Percentiles rank a stretch among this genome's conserved stretches.
Conservation (phyloP, 2,329 filamentous ascomycete species). For the Ascochyta clinopodiicola region DNA sequence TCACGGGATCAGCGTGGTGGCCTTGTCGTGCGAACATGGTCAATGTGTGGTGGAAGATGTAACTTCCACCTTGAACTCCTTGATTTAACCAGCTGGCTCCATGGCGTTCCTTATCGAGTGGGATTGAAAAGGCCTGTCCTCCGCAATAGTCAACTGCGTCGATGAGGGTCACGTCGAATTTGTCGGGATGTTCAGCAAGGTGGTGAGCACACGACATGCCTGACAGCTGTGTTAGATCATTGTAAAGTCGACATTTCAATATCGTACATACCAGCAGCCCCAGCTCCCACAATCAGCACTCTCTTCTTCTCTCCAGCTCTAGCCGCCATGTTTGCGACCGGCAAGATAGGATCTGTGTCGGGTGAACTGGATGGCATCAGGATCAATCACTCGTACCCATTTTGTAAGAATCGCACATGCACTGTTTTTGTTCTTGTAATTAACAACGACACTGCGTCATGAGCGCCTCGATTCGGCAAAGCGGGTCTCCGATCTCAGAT, state of each 20-base stretch:
- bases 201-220: constrained; percentile 71
- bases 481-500: constrained; percentile 20
- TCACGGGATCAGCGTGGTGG: constrained; percentile 63
- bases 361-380: constrained; percentile 26
- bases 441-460: constrained; percentile 39
- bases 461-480: constrained; percentile 35
- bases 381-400: neutral
- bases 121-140: constrained; percentile 66
- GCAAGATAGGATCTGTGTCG: constrained; percentile 41
- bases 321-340: constrained; percentile 41
- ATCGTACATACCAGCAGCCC: constrained; percentile 46
- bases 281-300: constrained; percentile 50
- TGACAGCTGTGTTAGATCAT: constrained; percentile 23
- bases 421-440: constrained; percentile 15
- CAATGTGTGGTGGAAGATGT: constrained; percentile 73
- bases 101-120: constrained; percentile 62
- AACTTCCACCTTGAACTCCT: constrained; percentile 68
- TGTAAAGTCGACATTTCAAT: neutral
- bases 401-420: neutral
- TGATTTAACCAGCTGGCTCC: constrained; percentile 68
- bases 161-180: constrained; percentile 67
- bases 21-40: constrained; percentile 67
- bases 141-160: constrained; percentile 63
- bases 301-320: constrained; percentile 43
- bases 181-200: constrained; percentile 68